phyloP scores from a whole-genome alignment of 306 rosid genomes.

The Vachellia pachyceras region DNA sequence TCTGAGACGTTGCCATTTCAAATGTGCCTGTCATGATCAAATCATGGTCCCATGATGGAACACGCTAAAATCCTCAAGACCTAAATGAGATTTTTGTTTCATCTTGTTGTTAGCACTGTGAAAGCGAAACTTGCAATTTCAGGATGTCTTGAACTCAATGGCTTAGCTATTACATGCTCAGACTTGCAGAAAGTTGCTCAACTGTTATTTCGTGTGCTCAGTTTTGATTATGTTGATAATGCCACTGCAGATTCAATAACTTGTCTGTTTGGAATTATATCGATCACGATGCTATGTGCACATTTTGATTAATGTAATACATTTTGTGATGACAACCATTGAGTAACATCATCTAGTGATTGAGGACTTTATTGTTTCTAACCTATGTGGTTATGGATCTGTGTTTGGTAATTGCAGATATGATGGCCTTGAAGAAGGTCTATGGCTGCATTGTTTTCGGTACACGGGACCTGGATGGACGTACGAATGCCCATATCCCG shows the following conservation, averaged over 20 bases:
- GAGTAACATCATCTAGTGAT: not conserved
- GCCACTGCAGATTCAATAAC: conserved; percentile 12
- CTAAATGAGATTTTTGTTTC: not conserved
- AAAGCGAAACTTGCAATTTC: not conserved
- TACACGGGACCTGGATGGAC: conserved; percentile 74
- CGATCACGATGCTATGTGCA: not conserved
- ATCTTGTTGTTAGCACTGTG: not conserved
- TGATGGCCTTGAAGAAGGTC: conserved; percentile 58
- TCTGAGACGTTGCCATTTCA: not conserved
- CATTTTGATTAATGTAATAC: not conserved
- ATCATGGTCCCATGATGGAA: not conserved
- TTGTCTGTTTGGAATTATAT: conserved; percentile 16
- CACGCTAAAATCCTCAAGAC: not conserved
- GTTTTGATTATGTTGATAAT: not conserved
- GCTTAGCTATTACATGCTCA: not conserved
- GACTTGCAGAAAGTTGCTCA: not conserved
- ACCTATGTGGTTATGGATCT: conserved; percentile 4
- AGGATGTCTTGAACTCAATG: not conserved
- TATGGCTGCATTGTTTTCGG: conserved; percentile 70
- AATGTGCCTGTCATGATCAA: not conserved
- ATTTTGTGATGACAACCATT: not conserved
- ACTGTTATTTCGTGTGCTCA: not conserved
- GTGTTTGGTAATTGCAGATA: conserved; percentile 53
- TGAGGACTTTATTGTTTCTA: conserved; percentile 5
- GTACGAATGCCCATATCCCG: conserved; percentile 69